Evolutionary conservation across 768 basidiomycete genomes (phyloP).

Genomic region (Coprinellus aureogranulatus): DNA sequence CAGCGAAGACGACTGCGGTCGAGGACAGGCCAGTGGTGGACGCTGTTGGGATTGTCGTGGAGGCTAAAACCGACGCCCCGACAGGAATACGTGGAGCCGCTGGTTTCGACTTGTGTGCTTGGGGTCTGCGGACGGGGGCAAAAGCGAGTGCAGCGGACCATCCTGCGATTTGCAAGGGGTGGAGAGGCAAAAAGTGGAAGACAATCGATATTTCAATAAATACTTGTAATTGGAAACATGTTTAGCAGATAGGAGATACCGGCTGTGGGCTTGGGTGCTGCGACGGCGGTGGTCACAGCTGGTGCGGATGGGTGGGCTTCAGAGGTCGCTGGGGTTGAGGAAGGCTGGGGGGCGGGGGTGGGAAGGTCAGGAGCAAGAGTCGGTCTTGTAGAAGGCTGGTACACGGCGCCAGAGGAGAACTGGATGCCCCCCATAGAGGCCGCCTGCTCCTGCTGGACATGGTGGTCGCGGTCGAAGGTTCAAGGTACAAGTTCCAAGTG

Average conservation of each 20-base stretch:
- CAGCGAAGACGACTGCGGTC: constrained; percentile 70
- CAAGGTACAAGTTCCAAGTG: constrained; percentile 10
- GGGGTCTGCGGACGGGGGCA: constrained; percentile 71
- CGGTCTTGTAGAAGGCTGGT: constrained; percentile 37
- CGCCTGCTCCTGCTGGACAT: constrained; percentile 76
- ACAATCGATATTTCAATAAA: constrained; percentile 56
- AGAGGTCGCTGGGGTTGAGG: constrained; percentile 23
- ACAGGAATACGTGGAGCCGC: constrained; percentile 53
- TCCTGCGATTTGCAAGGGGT: constrained; percentile 44
- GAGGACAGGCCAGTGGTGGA: constrained; percentile 33
- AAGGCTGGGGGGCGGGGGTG: constrained; percentile 18
- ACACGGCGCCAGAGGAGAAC: constrained; percentile 68
- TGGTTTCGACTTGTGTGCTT: constrained; percentile 57
- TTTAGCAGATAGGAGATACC: constrained; percentile 56
- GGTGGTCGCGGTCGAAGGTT: constrained; percentile 20
- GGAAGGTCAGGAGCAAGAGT: not conserved
- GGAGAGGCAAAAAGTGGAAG: constrained; percentile 22
- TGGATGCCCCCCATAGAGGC: constrained; percentile 85
- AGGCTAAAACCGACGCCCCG: constrained; percentile 54
- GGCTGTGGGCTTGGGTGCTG: constrained; percentile 46
- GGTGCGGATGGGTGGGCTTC: constrained; percentile 14
- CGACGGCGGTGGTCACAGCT: constrained; percentile 26
- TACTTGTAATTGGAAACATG: constrained; percentile 45
- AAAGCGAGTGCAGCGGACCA: constrained; percentile 91
- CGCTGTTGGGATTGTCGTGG: not conserved